Base-by-base conservation (phyloP, 2,329 filamentous ascomycete species). In the Tolypocladium guangdongense region DNA sequence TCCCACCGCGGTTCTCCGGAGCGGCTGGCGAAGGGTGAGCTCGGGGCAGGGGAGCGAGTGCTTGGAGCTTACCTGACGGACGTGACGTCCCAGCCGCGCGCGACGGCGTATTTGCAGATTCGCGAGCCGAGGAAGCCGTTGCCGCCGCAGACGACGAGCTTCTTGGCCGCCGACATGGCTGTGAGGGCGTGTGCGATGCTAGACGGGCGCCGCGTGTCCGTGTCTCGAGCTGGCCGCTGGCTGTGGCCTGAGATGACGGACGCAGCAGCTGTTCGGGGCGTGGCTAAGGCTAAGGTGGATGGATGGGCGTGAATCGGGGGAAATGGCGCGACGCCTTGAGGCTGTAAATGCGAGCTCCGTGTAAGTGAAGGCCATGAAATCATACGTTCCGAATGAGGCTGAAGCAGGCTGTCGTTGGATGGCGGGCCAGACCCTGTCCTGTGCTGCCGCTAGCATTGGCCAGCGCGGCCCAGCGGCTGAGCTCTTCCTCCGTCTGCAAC, bases 1-100 rank as follows among this genome's bases (percentile, higher is more conserved):
- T 87, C 80, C 93, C 93, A 99, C 62, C 80, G 81, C 18, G 93
- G 93, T 63, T 90, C 84, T 56, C 93, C 93, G 37, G 91, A 96
- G 62, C 92, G 92, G 69, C 90, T 96, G 61, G 56, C 49, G 48
- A 50, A 24, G 58, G 52, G 55, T 59, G 60, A 63, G 60, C 45
- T 55, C 4, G 16, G 7, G 8, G 24, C 3, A 45, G 18, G 24
- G 27, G 45, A 51, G 38, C 33, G 24, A 14, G 33, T 33, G 32
- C 18, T 38, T 35, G 32, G 7, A 41, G 48, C 62, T 55, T 82
- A 91, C 90, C 90, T 95, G 63, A 99, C 84, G 7, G 91, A 96
- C 24, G 84, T 92, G 49, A 97, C 92, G 54, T 90, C 82, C 92
- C 92, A 97, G 53, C 90, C 90, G 66, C 90, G 79, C 47, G 84